Percentiles rank a stretch among this genome's conserved stretches.
These are phyloP conservation scores for Wickerhamomyces bisporus DNA, from an alignment of 805 yeast genomes.

Conservation along the genomic window DNA sequence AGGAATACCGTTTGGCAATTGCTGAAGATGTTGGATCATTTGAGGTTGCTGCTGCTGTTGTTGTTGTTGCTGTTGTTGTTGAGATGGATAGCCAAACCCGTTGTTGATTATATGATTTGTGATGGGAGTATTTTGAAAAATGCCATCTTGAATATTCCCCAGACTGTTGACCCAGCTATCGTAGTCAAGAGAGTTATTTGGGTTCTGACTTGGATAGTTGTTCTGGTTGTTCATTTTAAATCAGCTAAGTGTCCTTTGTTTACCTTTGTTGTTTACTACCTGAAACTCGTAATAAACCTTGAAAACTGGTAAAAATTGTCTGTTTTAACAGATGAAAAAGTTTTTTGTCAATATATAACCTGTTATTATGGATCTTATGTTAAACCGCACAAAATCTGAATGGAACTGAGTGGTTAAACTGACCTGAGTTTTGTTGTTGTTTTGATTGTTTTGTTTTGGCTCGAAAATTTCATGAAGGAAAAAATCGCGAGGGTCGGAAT, in stretches of 20 bases:
- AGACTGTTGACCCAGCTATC: constrained; percentile 24
- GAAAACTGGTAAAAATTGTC: too few species aligned
- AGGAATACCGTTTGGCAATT: neutral
- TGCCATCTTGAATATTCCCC: constrained; percentile 22
- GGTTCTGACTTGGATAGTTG: constrained; percentile 2
- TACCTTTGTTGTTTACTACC: neutral
- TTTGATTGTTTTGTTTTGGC: constrained; percentile 5
- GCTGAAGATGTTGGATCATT: neutral
- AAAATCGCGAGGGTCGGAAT: constrained; percentile 5
- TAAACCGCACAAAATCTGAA: too few species aligned
- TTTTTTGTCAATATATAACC: too few species aligned
- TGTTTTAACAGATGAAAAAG: too few species aligned
- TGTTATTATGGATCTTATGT: too few species aligned
- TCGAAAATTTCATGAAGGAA: neutral
- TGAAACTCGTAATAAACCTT: neutral
- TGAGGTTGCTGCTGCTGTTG: constrained; percentile 5
- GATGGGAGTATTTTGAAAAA: constrained; percentile 23
- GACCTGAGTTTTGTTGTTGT: too few species aligned
- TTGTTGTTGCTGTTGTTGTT: constrained; percentile 1
- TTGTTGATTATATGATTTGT: constrained; percentile 17
- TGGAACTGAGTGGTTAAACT: too few species aligned
- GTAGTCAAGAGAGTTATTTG: constrained; percentile 20
- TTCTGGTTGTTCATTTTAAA: neutral
- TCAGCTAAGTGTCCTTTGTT: too few species aligned
- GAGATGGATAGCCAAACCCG: constrained; percentile 3